Evolutionary conservation across 768 basidiomycete genomes (phyloP).

Genomic region (Dictyophora rubrovolvata): DNA sequence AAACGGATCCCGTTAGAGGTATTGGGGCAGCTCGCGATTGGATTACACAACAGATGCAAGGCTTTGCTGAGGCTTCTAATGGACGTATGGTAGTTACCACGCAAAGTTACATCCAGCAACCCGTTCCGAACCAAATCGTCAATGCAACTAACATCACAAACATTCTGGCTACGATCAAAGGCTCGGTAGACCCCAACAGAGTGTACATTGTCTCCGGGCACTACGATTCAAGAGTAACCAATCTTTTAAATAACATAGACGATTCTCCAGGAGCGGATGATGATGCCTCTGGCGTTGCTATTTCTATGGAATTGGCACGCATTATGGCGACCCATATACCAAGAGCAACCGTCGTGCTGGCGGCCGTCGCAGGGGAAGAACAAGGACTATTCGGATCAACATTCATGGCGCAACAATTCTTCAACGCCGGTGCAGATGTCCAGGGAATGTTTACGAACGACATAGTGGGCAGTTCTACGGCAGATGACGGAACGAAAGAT

Average conservation of each 20-base stretch:
- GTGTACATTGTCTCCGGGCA: slow-evolving; percentile 46
- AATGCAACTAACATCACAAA: slow-evolving; percentile 39
- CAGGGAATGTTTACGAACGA: slow-evolving; percentile 52
- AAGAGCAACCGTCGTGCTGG: slow-evolving; percentile 44
- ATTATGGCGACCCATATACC: slow-evolving; percentile 36
- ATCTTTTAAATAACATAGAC: slow-evolving; percentile 19
- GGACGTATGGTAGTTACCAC: slow-evolving; percentile 28
- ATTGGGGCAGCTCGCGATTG: slow-evolving; percentile 49
- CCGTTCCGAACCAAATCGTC: slow-evolving; percentile 25
- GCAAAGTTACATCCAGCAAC: slow-evolving; percentile 35
- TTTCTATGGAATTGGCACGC: slow-evolving; percentile 43
- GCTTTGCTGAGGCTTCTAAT: slow-evolving; percentile 29
- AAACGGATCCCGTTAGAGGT: slow-evolving; percentile 41
- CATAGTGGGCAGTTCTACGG: slow-evolving; percentile 43
- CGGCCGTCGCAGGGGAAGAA: slow-evolving; percentile 41
- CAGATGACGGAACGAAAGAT: slow-evolving; percentile 35
- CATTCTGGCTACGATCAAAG: slow-evolving; percentile 39
- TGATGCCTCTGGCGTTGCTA: slow-evolving; percentile 43
- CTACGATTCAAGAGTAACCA: slow-evolving; percentile 40
- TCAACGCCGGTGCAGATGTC: slow-evolving; percentile 34
- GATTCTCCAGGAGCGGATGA: slow-evolving; percentile 46
- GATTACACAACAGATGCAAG: slow-evolving; percentile 38
- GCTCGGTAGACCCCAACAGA: slow-evolving; percentile 37
- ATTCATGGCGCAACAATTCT: slow-evolving; percentile 36
- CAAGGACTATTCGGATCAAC: slow-evolving; percentile 40